phyloP scores from a whole-genome alignment of 345 rosid genomes.

The Gossypium rotundifolium region DNA sequence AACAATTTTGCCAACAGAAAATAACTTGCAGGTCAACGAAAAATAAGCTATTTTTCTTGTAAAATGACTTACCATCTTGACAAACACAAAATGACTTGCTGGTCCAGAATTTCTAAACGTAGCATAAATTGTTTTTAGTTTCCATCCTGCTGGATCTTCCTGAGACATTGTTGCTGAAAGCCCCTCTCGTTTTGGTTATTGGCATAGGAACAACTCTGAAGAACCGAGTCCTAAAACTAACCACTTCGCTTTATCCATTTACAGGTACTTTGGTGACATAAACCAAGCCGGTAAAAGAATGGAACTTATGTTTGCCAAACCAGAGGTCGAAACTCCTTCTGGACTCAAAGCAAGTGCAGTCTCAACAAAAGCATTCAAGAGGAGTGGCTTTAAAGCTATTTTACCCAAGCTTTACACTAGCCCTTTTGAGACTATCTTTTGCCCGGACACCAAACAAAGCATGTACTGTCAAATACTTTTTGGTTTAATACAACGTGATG shows the following conservation, averaged over 20 bases:
- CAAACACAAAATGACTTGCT: no score
- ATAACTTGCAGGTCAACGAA: no score
- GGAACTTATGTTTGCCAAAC: conserved; percentile 50
- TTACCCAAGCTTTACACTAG: conserved; percentile 47
- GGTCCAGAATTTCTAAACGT: no score
- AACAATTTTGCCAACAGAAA: no score
- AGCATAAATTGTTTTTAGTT: not conserved
- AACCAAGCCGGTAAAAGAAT: conserved; percentile 49
- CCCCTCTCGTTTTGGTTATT: not conserved
- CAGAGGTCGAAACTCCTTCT: conserved; percentile 50
- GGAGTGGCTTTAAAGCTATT: conserved; percentile 38
- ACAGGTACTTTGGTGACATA: conserved; percentile 48
- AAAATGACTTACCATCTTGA: no score
- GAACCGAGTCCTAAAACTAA: not conserved
- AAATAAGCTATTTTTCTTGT: no score
- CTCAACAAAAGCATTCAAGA: conserved; percentile 47
- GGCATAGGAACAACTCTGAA: not conserved
- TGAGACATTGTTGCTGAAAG: not conserved
- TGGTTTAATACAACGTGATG: conserved; percentile 44
- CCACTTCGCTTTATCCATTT: not conserved
- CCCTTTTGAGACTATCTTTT: conserved; percentile 51
- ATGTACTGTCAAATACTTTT: conserved; percentile 25
- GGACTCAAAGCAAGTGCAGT: conserved; percentile 53
- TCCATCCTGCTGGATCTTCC: not conserved
- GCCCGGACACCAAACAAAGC: conserved; percentile 56